A percentile compares a stretch with the other conserved stretches of the same genome.
These are phyloP conservation scores for Schwanniomyces polymorphus DNA, from an alignment of 805 yeast genomes.

Conservation along the genomic window DNA sequence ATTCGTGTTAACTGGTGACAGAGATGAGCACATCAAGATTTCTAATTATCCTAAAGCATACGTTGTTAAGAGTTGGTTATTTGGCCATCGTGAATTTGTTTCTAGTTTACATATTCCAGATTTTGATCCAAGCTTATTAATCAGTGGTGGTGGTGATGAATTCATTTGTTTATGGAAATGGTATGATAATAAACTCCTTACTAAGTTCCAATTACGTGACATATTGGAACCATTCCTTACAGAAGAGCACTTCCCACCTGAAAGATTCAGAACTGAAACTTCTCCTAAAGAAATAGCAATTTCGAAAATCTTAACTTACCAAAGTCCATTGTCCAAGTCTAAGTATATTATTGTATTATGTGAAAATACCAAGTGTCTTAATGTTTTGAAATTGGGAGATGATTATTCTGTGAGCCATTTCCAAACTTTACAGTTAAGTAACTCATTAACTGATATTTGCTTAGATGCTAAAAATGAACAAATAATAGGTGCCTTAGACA, in stretches of 20 bases:
- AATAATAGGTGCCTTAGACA: constrained; percentile 31
- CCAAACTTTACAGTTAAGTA: constrained; percentile 25
- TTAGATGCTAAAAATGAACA: constrained; percentile 12
- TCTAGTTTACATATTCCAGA: constrained; percentile 60
- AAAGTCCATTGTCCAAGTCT: constrained; percentile 9
- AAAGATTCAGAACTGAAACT: constrained; percentile 53
- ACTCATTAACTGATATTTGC: constrained; percentile 29
- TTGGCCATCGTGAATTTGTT: constrained; percentile 85
- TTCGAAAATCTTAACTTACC: constrained; percentile 39
- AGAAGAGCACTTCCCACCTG: constrained; percentile 63
- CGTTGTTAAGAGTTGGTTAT: constrained; percentile 77
- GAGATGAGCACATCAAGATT: constrained; percentile 94
- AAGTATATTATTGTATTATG: constrained; percentile 44
- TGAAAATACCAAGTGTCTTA: constrained; percentile 51
- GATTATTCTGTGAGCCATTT: constrained; percentile 23
- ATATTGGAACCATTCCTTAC: constrained; percentile 42
- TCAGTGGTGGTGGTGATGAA: constrained; percentile 93
- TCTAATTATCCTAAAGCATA: constrained; percentile 77
- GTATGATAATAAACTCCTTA: constrained; percentile 48
- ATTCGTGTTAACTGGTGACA: constrained; percentile 75
- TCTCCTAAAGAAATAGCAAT: constrained; percentile 58
- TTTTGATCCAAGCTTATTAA: constrained; percentile 50
- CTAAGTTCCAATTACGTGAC: constrained; percentile 49
- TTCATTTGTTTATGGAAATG: constrained; percentile 78
- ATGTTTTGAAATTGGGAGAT: constrained; percentile 31